Base-by-base conservation (phyloP, 1,139 yeast genomes). In the Maudiozyma humilis region DNA sequence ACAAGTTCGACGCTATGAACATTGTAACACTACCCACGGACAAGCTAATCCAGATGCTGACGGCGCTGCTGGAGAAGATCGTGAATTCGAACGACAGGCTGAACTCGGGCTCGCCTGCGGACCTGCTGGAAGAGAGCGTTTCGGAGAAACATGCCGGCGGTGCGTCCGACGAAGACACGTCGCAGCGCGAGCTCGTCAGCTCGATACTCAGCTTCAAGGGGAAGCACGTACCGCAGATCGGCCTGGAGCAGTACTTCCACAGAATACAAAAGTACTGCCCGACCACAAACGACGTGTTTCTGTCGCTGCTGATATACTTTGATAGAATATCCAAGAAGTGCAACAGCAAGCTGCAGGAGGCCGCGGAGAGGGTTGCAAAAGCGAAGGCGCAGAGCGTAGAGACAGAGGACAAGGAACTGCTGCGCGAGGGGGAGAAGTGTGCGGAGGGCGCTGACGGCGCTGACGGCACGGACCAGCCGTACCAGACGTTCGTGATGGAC, bases 191-290 rank as follows among this genome's bases (percentile, higher is more conserved):
- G n/a, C 20, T 27, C 18, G 16, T 54, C 41, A 46, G 52, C 36
- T 47, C 55, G 4, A 89, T 91, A 2, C 67, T 89, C 48, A 93
- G 96, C 39, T 91, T 91, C 62, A 96, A 88, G 61, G 98, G 98
- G 16, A 79, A 95, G 43, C 93, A 89, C 60, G 81, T 91, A 14
- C 99, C 99, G 1, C 96, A 95, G 12, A 91, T 91, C 44, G 79
- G 91, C 8, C 72, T 93, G 42, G 89, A 87, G 59, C 93, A 95
- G 15, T 91, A 91, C 62, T 72, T 91, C 47, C 76, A 88, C 34
- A 78, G 98, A 57, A 93, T 91, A 27, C 75, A 91, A 60, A 91
- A 89, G 64, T 93, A 91, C 65, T 91, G 99, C 64, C 98, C 99
- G 0, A 93, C 93, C 17, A 89, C 98, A 2, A 91, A 91, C 65